Base-by-base conservation (phyloP, 164 flowering plant genomes). In the Aristolochia californica region DNA sequence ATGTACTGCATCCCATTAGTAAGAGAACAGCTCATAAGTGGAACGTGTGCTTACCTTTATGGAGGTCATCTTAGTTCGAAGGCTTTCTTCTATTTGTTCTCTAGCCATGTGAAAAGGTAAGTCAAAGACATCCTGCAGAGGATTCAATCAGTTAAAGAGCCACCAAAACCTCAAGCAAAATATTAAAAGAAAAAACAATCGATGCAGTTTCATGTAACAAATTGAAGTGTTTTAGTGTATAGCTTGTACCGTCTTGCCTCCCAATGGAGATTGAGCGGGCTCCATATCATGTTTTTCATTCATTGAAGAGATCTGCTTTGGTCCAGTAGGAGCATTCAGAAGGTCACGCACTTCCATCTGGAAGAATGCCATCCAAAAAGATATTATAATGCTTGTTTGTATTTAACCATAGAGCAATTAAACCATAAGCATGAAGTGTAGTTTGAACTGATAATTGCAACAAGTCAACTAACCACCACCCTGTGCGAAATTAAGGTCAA, bases 271-370 rank as follows among this genome's bases (percentile, higher is more conserved):
- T 55, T 80, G 91, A 23, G 82, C 77, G 16, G 73, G 67, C 24
- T 94, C 95, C 48, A 59, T 58, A 66, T 82, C 97, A 65, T 21
- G 63, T 71, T 75, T 77, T 53, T 80, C 86, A 71, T 65, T 79
- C 56, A 55, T 70, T 49, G 79, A 67, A 60, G 58, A 47, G 57
- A 87, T 64, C 66, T 78, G 91, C 77, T 84, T 90, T 45, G 91
- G 49, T 27, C 93, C 89, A 78, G 84, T 84, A 55, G 95, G 97
- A 73, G 89, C 91, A 82, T 94, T 94, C 28, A 90, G 70, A 60
- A 90, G 88, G 21, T 86, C 97, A 56, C 97, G 95, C 97, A 90
- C 86, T 67, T 94, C 99, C 68, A 68, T 77, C 97, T 90, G 76
- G 63, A 45, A 53, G 11, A 55, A 30, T 56, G 18, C 18, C 34